Percentiles rank a stretch among this genome's conserved stretches.
Conservation (phyloP, 2,329 filamentous ascomycete genomes). For the Trichoderma asperellum region DNA sequence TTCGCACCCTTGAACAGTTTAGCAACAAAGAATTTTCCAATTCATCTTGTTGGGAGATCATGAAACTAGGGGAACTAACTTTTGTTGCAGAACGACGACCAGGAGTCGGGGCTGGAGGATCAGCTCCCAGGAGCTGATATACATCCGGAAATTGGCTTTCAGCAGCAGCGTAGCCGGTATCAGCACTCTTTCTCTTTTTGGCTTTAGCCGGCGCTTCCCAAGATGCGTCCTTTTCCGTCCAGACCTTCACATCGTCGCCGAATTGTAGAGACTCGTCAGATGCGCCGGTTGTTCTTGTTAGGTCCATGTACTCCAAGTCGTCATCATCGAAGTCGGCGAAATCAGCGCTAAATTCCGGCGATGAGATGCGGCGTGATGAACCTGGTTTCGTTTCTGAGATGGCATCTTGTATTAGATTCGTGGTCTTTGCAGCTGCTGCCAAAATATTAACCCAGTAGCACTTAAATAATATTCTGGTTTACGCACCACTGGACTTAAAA, state of each 20-base stretch:
- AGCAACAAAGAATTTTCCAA: slow-evolving; percentile 27
- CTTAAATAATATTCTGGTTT: not conserved
- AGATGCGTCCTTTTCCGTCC: slow-evolving; percentile 49
- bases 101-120: slow-evolving; percentile 45
- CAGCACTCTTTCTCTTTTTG: slow-evolving; percentile 58
- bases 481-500: slow-evolving; percentile 25
- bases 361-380: slow-evolving; percentile 28
- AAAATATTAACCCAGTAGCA: not conserved
- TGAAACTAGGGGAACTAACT: slow-evolving; percentile 32
- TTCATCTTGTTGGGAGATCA: slow-evolving; percentile 30
- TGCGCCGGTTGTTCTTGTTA: slow-evolving; percentile 44
- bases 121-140: slow-evolving; percentile 51
- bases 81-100: slow-evolving; percentile 35
- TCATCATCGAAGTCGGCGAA: slow-evolving; percentile 44
- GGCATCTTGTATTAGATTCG: slow-evolving; percentile 35
- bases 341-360: slow-evolving; percentile 38
- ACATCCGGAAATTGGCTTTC: slow-evolving; percentile 59
- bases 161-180: slow-evolving; percentile 47
- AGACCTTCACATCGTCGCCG: slow-evolving; percentile 46
- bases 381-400: slow-evolving; percentile 38
- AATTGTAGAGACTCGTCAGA: slow-evolving; percentile 45
- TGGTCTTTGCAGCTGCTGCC: slow-evolving; percentile 21
- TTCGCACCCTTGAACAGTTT: slow-evolving; percentile 6
- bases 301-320: slow-evolving; percentile 46
- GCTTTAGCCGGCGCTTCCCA: slow-evolving; percentile 47